Evolutionary conservation across 352 stramenopile genomes (phyloP).

Genomic region (Globisporangium uncinulatum): DNA sequence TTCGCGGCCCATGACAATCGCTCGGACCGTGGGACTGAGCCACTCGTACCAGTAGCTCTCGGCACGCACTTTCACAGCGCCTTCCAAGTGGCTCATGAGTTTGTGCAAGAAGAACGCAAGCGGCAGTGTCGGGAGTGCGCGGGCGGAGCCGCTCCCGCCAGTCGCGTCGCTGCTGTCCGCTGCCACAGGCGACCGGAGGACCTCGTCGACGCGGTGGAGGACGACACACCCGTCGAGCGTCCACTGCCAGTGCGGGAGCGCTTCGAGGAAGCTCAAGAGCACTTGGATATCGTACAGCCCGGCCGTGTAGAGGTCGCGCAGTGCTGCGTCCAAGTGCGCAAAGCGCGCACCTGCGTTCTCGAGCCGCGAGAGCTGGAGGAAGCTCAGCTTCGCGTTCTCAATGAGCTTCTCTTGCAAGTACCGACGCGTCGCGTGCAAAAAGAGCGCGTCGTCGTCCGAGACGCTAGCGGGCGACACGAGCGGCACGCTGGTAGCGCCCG

Average conservation of each 20-base stretch:
- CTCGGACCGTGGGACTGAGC: constrained; percentile 45
- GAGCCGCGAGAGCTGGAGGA: constrained; percentile 55
- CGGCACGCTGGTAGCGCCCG: not conserved
- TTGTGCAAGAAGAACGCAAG: constrained; percentile 68
- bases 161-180: too few relatives aligned
- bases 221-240: constrained; percentile 64
- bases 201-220: constrained; percentile 47
- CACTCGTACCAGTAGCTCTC: constrained; percentile 67
- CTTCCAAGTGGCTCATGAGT: constrained; percentile 59
- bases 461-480: constrained; percentile 1
- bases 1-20: constrained; percentile 38
- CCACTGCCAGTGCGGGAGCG: constrained; percentile 62
- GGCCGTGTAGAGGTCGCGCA: constrained; percentile 61
- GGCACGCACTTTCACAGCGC: constrained; percentile 36
- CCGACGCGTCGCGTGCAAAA: constrained; percentile 24
- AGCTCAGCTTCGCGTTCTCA: constrained; percentile 40
- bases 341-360: constrained; percentile 22
- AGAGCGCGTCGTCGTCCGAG: constrained; percentile 11
- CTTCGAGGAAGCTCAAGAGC: constrained; percentile 66
- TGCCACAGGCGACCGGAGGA: constrained; percentile 28
- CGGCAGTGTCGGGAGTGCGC: constrained; percentile 45
- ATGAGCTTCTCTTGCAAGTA: constrained; percentile 51
- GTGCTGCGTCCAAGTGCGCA: constrained; percentile 40
- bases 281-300: constrained; percentile 57
- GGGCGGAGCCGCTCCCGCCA: too few relatives aligned